These are phyloP conservation scores for Cutaneotrichosporon cutaneum DNA, from an alignment of 1,284 basidiomycete species.

Conservation along the genomic window DNA sequence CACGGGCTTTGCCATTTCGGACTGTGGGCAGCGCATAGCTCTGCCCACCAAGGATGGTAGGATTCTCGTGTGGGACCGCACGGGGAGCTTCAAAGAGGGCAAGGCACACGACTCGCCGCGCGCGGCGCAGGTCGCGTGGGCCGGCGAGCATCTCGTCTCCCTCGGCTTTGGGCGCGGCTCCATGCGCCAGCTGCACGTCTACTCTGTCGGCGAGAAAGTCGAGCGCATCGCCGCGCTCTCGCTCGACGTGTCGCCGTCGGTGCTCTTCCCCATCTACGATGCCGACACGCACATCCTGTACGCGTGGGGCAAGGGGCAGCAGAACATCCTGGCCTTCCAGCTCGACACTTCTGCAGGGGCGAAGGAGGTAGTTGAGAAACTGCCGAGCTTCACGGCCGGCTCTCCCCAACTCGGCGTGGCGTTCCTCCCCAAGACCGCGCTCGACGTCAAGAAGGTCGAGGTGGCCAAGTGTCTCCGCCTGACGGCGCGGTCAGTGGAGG, in stretches of 20 bases:
- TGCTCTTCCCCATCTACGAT: constrained; percentile 55
- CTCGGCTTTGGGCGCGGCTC: constrained; percentile 55
- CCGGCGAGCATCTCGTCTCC: constrained; percentile 50
- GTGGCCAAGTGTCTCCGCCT: constrained; percentile 51
- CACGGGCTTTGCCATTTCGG: constrained; percentile 49
- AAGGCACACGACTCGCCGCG: constrained; percentile 52
- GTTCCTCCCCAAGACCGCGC: constrained; percentile 51
- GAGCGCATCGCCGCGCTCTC: constrained; percentile 35
- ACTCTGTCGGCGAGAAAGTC: constrained; percentile 33
- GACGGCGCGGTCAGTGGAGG: constrained; percentile 51
- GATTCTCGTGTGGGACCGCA: constrained; percentile 53
- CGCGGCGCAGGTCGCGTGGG: constrained; percentile 54
- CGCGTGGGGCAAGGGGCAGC: constrained; percentile 56
- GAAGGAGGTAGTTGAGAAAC: constrained; percentile 41
- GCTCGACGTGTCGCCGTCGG: constrained; percentile 55
- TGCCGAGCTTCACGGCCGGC: constrained; percentile 47
- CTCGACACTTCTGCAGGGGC: constrained; percentile 41
- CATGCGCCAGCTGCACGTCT: constrained; percentile 53
- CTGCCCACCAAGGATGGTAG: constrained; percentile 53
- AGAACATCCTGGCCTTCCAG: constrained; percentile 53
- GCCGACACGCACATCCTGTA: constrained; percentile 54
- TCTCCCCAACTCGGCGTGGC: constrained; percentile 51
- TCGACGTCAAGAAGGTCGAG: constrained; percentile 54
- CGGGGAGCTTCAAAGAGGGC: constrained; percentile 26
- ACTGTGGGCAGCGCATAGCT: constrained; percentile 49